Conservation (phyloP, 257 asterid species). For the Solanum raphanifolium region DNA sequence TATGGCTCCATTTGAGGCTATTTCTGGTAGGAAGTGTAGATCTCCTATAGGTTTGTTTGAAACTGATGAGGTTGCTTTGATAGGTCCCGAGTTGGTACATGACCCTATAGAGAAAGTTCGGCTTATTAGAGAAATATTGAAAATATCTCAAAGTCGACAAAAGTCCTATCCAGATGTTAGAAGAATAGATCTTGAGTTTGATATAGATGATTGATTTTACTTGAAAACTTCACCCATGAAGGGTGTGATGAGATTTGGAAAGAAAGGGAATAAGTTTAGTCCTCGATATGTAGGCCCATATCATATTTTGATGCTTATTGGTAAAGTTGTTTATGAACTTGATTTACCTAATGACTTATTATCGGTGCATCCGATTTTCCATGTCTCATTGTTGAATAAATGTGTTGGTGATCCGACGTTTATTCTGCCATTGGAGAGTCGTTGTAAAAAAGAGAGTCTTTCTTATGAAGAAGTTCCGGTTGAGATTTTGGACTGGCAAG, state of each 20-base stretch:
- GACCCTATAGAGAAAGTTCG: background rate
- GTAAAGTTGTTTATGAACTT: background rate
- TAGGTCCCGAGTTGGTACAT: background rate
- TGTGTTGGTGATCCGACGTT: background rate
- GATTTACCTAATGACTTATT: background rate
- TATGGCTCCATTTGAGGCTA: no score
- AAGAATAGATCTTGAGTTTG: background rate
- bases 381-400: background rate
- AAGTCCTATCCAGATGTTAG: background rate
- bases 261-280: no score
- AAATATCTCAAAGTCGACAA: no score
- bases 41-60: background rate
- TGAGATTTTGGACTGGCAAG: background rate
- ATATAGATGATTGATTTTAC: background rate
- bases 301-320: background rate
- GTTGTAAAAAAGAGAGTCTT: background rate
- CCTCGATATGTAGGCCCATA: background rate
- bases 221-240: background rate
- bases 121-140: background rate
- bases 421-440: background rate
- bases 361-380: background rate
- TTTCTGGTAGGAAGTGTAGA: no score
- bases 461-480: background rate
- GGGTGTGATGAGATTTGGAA: no score
- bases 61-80: no score